phyloP scores from a whole-genome alignment of 495 filamentous ascomycete genomes.

The Neurospora terricola region DNA sequence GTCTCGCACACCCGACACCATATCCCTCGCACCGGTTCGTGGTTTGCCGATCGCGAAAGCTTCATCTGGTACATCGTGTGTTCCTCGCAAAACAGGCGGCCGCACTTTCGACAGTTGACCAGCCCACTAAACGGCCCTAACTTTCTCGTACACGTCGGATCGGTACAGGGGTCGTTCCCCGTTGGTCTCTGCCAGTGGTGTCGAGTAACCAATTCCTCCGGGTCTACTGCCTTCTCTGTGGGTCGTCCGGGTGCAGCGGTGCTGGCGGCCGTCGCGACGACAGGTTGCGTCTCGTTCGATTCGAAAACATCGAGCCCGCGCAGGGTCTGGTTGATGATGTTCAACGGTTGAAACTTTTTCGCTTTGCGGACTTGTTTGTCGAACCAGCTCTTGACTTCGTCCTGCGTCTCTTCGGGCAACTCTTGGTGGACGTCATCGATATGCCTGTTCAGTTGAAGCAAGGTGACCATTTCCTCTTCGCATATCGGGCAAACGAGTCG shows the following conservation, averaged over 20 bases:
- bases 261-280: constrained; percentile 9
- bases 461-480: constrained; percentile 94
- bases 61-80: constrained; percentile 99
- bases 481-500: constrained; percentile 88
- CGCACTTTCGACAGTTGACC: constrained; percentile 88
- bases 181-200: constrained; percentile 77
- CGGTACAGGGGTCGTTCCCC: constrained; percentile 70
- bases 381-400: constrained; percentile 98
- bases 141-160: constrained; percentile 73
- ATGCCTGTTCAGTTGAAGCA: constrained; percentile 89
- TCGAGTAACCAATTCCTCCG: constrained; percentile 80
- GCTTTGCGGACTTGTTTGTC: constrained; percentile 92
- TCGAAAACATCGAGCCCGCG: constrained; percentile 97
- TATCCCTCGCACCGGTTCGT: constrained; percentile 84
- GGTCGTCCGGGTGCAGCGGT: constrained; percentile 13
- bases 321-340: constrained; percentile 78
- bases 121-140: constrained; percentile 70
- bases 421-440: constrained; percentile 91
- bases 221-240: constrained; percentile 48
- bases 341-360: constrained; percentile 89
- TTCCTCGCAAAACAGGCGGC: constrained; percentile 89
- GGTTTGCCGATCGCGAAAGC: constrained; percentile 76
- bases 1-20: constrained; percentile 97
- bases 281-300: constrained; percentile 58
- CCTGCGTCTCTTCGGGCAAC: constrained; percentile 84